Evolutionary conservation across 106 monocot species (phyloP), one percentile per base, ranked within the genome.

Genomic region (Ottelia alismoides): DNA sequence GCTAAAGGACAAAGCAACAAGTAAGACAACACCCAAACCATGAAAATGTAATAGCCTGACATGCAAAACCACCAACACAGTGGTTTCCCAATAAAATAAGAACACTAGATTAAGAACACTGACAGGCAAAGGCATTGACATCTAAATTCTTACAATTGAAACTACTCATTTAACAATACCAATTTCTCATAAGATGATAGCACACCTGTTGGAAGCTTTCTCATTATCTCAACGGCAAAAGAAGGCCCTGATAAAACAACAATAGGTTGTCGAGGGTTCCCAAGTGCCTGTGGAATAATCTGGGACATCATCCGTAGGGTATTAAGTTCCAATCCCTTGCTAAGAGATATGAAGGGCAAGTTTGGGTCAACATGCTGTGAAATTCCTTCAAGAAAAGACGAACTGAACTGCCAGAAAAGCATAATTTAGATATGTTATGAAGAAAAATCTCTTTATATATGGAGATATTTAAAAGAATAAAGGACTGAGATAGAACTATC

Each of bases 361-460:
- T 78, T 94, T 51, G 84, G 78, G 28, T 88, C 81, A 44, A 94
- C 94, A 68, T 81, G 71, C 50, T 70, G 59, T 18, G 84, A 84
- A 65, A 94, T 85, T 30, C 72, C 84, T 76, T 78, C 68, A 71
- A 94, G 94, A 72, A 94, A 88, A 20, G 76, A 78, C 35, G 88
- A 94, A 64, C 88, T 94, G 84, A 71, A 94, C 94, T 94, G 94
- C 78, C 83, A 73, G 48, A 58, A 43, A n/a, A n/a, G n/a, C n/a
- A n/a, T n/a, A n/a, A n/a, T n/a, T n/a, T n/a, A n/a, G n/a, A n/a
- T 0, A 44, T 44, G 43, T 11, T 44, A 10, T 44, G 43, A 44
- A 31, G 17, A 51, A 50, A 11, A 30, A n/a, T n/a, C n/a, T n/a
- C n/a, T n/a, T n/a, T n/a, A n/a, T n/a, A n/a, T n/a, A n/a, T n/a